Base-by-base conservation (phyloP, 2,329 filamentous ascomycete genomes). In the Colletotrichum higginsianum region DNA sequence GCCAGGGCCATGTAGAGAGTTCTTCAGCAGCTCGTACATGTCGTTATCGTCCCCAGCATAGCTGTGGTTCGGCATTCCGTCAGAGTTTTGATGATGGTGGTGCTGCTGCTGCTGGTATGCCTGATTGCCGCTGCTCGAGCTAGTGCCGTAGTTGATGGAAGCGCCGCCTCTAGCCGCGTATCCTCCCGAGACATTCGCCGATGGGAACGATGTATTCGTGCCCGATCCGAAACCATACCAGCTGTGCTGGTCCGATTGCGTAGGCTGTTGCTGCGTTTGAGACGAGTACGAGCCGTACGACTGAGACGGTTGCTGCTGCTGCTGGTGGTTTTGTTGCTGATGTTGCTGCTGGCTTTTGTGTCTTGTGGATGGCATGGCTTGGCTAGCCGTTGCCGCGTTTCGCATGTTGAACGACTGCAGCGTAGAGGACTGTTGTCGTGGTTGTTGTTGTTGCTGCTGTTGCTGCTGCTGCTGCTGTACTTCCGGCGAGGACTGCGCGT, bases 341-440 rank as follows among this genome's bases (percentile, higher is more conserved):
- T 64, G 66, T 21, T 50, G 65, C 42, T 73, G 71, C 16, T 70
- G 62, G 6, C 50, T 57, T n/a, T 67, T 56, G 4, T 55, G 56
- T 11, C 21, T 52, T 11, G 67, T 47, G 18, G 60, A 46, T 0
- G 71, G 46, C n/a, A 44, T 58, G 15, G 46, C n/a, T 12, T 62
- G 57, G 38, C 40, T 52, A 21, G 21, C 16, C 7, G 26, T 55
- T n/a, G 71, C 18, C 66, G 66, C 53, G 68, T 44, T 44, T 64
- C 62, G 75, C 68, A 76, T 75, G 55, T 76, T 73, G 6, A 77
- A 76, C 50, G 75, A 77, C 61, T 76, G 76, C 18, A 72, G 69
- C 9, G 76, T 73, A 2, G 69, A 60, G 26, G 78, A 65, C 73
- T 79, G 77, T 53, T 80, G 79, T 16, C 74, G 75, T n/a, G 77